Evolutionary conservation across 169 alveolate genomes (phyloP).

Genomic region (Plasmodium knowlesi): DNA sequence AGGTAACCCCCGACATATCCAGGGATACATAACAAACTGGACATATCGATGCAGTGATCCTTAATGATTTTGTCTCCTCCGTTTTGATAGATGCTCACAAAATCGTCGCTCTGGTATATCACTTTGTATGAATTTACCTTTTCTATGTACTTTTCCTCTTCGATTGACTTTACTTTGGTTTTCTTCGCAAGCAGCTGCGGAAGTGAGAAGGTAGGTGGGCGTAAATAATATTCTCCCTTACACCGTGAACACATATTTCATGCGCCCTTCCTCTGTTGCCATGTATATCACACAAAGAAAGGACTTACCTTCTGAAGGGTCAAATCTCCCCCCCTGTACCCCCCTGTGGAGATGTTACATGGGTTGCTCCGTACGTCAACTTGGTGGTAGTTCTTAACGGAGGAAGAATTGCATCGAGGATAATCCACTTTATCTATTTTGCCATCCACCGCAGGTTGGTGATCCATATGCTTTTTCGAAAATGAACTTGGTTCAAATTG

Average conservation of each 20-base stretch:
- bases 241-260: background rate
- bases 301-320: background rate
- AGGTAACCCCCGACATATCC: conserved; percentile 58
- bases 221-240: background rate
- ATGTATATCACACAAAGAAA: background rate
- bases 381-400: background rate
- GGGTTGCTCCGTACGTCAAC: background rate
- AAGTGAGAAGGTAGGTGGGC: background rate
- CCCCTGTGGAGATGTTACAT: background rate
- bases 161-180: conserved; percentile 4
- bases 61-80: background rate
- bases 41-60: conserved; percentile 8
- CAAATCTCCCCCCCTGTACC: background rate
- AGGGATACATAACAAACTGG: conserved; percentile 63
- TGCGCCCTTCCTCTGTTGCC: background rate
- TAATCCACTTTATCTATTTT: background rate
- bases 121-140: conserved; percentile 29
- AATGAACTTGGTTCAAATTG: background rate
- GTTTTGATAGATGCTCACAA: conserved; percentile 47
- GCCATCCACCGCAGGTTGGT: background rate
- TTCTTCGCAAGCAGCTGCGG: background rate
- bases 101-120: conserved; percentile 21
- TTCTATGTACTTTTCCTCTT: conserved; percentile 23
- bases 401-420: background rate
- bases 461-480: background rate